phyloP scores from a whole-genome alignment of 352 stramenopile species.

The Globisporangium abappressorium region DNA sequence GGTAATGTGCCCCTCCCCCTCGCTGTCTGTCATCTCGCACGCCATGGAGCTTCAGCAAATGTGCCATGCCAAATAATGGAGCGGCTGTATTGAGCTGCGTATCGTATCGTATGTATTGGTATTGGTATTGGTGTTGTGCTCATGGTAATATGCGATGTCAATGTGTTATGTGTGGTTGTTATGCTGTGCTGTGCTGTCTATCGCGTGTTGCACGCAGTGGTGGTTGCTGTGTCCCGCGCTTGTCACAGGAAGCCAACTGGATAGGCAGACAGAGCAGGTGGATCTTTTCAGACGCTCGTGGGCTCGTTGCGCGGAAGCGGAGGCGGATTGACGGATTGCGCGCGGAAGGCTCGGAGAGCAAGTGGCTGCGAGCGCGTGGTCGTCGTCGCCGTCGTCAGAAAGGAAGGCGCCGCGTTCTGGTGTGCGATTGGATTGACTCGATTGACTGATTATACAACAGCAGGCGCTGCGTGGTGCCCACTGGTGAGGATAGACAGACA shows the following conservation, averaged over 20 bases:
- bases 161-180: neutral
- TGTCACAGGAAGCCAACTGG: neutral
- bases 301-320: neutral
- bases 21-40: neutral
- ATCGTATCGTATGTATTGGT: neutral
- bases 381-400: neutral
- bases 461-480: neutral
- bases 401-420: neutral
- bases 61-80: neutral
- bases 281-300: slow-evolving; percentile 1
- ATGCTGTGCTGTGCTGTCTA: neutral
- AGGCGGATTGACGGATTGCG: neutral
- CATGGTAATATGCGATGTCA: neutral
- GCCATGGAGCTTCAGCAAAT: neutral
- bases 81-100: neutral
- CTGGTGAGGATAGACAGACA: neutral
- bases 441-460: neutral
- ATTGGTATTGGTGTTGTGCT: neutral
- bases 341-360: neutral
- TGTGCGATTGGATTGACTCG: neutral
- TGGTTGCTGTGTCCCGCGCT: neutral
- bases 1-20: neutral
- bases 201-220: neutral
- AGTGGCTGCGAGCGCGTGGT: neutral
- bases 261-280: neutral